Base-by-base conservation (phyloP, 2,329 filamentous ascomycete species). In the Fusarium siculi region DNA sequence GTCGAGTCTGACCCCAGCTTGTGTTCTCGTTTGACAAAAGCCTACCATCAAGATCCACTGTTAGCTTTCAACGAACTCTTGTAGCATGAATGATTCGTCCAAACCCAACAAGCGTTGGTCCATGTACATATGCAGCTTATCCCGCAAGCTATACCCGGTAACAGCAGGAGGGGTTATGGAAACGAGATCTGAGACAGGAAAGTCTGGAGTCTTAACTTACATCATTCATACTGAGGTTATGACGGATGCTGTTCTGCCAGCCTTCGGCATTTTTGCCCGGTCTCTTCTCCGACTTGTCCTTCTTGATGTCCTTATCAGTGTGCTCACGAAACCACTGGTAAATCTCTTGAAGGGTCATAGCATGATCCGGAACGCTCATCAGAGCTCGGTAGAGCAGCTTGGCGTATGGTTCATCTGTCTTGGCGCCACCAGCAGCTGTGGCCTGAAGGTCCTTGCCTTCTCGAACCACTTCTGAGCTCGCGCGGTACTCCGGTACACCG, bases 231-330 rank as follows among this genome's bases (percentile, higher is more conserved):
- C 94, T 97, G 12, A 98, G 85, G 76, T 98, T 98, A 81, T 98
- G 96, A 5, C 96, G 90, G 73, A 98, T 97, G 80, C 94, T 97
- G 82, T 98, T 98, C 83, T 96, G 93, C 96, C 96, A 98, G 15
- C 95, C 96, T 76, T 91, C 92, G 58, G 70, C 70, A 40, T 72
- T 72, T 32, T 72, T 72, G 44, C 70, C 70, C 18, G 54, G 68
- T 11, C 72, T 71, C 55, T 70, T 74, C 12, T 57, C 70, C 40
- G 58, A 36, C 19, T 57, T 90, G 9, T 89, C 90, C 78, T 60
- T 70, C 56, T 95, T 96, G 62, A 89, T 87, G 7, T 94, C 89
- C 81, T 96, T 97, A 74, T 89, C 88, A 5, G 95, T 97, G 78
- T 97, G 92, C 34, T 91, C 87, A 46, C 89, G 86, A 78, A 98